phyloP scores from a whole-genome alignment of 352 stramenopile genomes.

The Ophiocytium majus region DNA sequence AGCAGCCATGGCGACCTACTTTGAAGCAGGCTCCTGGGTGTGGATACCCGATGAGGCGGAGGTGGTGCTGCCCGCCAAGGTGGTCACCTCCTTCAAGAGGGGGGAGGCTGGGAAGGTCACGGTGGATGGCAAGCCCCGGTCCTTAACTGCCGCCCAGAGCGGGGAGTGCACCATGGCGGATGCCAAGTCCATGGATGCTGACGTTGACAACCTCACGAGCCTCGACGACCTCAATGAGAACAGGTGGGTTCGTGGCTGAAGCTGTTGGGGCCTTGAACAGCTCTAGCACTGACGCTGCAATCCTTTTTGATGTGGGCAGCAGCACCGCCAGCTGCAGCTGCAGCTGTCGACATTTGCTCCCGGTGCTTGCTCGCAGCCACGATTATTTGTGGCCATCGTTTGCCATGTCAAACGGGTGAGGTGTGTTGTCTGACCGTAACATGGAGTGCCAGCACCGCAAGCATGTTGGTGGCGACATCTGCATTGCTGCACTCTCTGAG shows the following conservation, averaged over 20 bases:
- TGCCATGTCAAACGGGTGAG: too few relatives aligned
- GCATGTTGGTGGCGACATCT: too few relatives aligned
- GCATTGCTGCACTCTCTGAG: too few relatives aligned
- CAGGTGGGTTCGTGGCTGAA: constrained; percentile 20
- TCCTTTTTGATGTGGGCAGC: too few relatives aligned
- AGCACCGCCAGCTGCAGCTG: too few relatives aligned
- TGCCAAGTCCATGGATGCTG: constrained; percentile 53
- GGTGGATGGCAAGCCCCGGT: constrained; percentile 41
- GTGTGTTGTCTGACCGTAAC: too few relatives aligned
- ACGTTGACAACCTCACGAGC: constrained; percentile 57
- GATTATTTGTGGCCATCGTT: too few relatives aligned
- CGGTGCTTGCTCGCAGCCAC: too few relatives aligned
- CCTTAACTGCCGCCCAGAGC: constrained; percentile 40
- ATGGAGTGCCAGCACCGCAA: too few relatives aligned
- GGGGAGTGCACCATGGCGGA: constrained; percentile 48
- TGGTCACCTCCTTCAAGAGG: constrained; percentile 52
- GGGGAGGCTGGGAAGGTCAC: constrained; percentile 56
- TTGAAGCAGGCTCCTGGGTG: constrained; percentile 60
- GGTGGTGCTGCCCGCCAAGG: constrained; percentile 57
- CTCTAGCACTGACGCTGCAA: too few relatives aligned
- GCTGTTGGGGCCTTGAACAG: too few relatives aligned
- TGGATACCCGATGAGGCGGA: constrained; percentile 60
- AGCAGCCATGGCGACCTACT: constrained; percentile 52
- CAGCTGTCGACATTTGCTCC: too few relatives aligned
- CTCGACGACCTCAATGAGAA: constrained; percentile 65